phyloP scores from a whole-genome alignment of 495 filamentous ascomycete species.

The Neurospora sp. region DNA sequence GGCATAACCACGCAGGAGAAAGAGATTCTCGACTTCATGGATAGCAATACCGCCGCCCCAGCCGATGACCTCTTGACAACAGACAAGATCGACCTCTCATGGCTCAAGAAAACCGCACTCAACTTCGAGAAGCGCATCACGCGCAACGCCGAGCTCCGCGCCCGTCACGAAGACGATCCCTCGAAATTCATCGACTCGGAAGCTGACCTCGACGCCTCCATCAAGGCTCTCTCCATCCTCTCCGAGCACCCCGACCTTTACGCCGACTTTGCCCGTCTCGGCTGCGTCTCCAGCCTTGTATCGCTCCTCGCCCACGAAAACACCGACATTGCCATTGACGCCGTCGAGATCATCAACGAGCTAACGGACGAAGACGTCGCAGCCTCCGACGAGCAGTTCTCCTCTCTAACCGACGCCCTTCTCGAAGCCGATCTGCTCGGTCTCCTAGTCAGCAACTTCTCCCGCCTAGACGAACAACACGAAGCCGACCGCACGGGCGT shows the following conservation, averaged over 20 bases:
- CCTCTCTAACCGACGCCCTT: slow-evolving; percentile 67
- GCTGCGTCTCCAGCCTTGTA: slow-evolving; percentile 65
- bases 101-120: slow-evolving; percentile 72
- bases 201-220: slow-evolving; percentile 82
- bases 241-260: slow-evolving; percentile 82
- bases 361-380: slow-evolving; percentile 90
- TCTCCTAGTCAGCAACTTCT: slow-evolving; percentile 73
- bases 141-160: slow-evolving; percentile 86
- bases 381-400: slow-evolving; percentile 77
- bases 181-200: slow-evolving; percentile 67
- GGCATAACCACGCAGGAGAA: slow-evolving; percentile 73
- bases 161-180: slow-evolving; percentile 76
- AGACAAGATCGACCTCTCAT: slow-evolving; percentile 74
- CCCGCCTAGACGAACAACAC: slow-evolving; percentile 66
- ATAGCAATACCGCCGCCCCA: slow-evolving; percentile 40
- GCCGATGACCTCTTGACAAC: slow-evolving; percentile 33
- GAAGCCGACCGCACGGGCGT: slow-evolving; percentile 76
- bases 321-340: slow-evolving; percentile 90
- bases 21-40: slow-evolving; percentile 82
- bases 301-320: slow-evolving; percentile 87
- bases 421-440: slow-evolving; percentile 74
- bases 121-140: slow-evolving; percentile 86
- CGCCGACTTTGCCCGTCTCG: slow-evolving; percentile 69
- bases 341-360: slow-evolving; percentile 83
- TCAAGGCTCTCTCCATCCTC: slow-evolving; percentile 81